Percentiles rank a stretch among this genome's conserved stretches.
These are phyloP conservation scores for Phytophthora chlamydospora DNA, from an alignment of 352 stramenopile genomes.

Conservation along the genomic window DNA sequence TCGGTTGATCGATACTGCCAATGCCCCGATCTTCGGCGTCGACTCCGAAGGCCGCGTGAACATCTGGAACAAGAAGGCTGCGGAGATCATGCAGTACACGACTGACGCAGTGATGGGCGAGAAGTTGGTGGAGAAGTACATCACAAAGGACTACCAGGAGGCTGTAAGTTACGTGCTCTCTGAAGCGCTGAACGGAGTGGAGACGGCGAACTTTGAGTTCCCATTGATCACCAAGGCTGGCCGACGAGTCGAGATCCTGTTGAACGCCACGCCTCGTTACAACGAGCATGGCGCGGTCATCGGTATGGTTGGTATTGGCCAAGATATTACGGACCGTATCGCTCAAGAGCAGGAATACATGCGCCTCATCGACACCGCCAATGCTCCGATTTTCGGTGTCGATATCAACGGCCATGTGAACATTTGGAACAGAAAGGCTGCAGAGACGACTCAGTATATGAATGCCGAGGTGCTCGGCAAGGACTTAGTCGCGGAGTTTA, in stretches of 20 bases:
- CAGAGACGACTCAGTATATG: slow-evolving; percentile 65
- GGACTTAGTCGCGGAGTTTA: slow-evolving; percentile 49
- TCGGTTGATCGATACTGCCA: slow-evolving; percentile 43
- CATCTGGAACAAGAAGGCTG: slow-evolving; percentile 88
- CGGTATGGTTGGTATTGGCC: slow-evolving; percentile 17
- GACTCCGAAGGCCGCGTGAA: slow-evolving; percentile 70
- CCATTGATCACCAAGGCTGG: slow-evolving; percentile 17
- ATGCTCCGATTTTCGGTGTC: slow-evolving; percentile 69
- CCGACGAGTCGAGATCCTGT: slow-evolving; percentile 10
- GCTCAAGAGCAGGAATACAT: slow-evolving; percentile 27
- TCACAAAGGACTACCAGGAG: slow-evolving; percentile 52
- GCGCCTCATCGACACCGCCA: slow-evolving; percentile 39
- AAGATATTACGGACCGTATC: slow-evolving; percentile 18
- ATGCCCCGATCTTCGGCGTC: slow-evolving; percentile 64
- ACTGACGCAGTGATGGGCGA: slow-evolving; percentile 80
- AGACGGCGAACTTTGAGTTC: slow-evolving; percentile 21
- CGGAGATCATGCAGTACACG: slow-evolving; percentile 81
- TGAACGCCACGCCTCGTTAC: slow-evolving; percentile 15
- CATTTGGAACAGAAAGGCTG: slow-evolving; percentile 72
- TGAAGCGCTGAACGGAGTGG: slow-evolving; percentile 19
- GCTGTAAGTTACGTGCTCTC: slow-evolving; percentile 30
- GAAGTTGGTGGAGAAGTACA: slow-evolving; percentile 73
- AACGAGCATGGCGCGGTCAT: slow-evolving; percentile 16
- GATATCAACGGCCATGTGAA: slow-evolving; percentile 37
- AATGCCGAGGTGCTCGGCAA: slow-evolving; percentile 51